These are phyloP conservation scores for Davidsoniella eucalypti DNA, from an alignment of 2,329 filamentous ascomycete genomes.

Conservation along the genomic window DNA sequence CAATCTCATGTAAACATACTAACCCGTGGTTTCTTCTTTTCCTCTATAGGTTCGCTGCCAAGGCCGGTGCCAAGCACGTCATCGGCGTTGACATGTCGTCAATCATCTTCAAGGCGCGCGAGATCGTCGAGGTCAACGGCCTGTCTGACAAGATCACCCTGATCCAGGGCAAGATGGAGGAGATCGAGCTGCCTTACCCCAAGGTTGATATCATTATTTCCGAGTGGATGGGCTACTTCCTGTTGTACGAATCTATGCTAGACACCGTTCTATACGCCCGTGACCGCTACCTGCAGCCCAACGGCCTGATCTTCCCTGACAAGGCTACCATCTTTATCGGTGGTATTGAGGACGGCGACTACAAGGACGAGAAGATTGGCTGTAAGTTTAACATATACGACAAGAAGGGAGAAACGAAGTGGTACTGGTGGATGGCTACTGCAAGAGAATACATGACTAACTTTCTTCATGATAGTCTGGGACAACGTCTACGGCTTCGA, in stretches of 20 bases:
- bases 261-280: conserved; percentile 95
- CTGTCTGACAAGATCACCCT: conserved; percentile 93
- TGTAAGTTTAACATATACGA: conserved; percentile 42
- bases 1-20: conserved; percentile 1
- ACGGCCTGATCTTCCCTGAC: conserved; percentile 93
- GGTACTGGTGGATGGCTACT: too few relatives aligned
- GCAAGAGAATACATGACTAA: not conserved
- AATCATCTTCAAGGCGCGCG: conserved; percentile 94
- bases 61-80: conserved; percentile 93
- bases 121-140: conserved; percentile 86
- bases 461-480: conserved; percentile 52
- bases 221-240: conserved; percentile 99
- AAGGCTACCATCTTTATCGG: conserved; percentile 96
- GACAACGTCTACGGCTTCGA: conserved; percentile 98
- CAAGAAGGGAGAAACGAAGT: too few relatives aligned
- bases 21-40: conserved; percentile 8
- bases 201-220: conserved; percentile 99
- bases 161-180: conserved; percentile 99
- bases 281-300: conserved; percentile 74
- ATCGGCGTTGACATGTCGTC: conserved; percentile 99
- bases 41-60: conserved; percentile 70
- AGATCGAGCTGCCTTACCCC: conserved; percentile 80
- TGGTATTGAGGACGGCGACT: conserved; percentile 95
- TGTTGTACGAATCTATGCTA: conserved; percentile 97
- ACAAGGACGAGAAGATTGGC: conserved; percentile 99